Evolutionary conservation across 495 filamentous ascomycete species (phyloP).

Genomic region (Aspergillus bertholletiae): DNA sequence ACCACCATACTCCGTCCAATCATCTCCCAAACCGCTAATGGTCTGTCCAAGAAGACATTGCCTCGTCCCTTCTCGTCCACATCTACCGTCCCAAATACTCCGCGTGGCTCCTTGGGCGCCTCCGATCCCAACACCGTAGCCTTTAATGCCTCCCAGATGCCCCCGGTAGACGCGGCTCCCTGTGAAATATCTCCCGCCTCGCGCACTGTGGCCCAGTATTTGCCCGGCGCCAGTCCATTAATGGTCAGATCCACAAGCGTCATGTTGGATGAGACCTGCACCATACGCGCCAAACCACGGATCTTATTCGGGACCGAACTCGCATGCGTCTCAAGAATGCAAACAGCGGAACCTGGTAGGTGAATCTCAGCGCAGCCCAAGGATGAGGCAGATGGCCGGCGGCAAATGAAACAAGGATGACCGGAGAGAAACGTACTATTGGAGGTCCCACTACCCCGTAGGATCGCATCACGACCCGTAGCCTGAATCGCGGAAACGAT

Average conservation of each 20-base stretch:
- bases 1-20: conserved; percentile 89
- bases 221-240: conserved; percentile 77
- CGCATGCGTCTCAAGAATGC: conserved; percentile 91
- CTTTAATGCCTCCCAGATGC: conserved; percentile 67
- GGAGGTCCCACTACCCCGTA: conserved; percentile 81
- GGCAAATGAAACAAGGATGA: background rate
- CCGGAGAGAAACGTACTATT: conserved; percentile 60
- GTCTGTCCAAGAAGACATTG: conserved; percentile 72
- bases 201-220: conserved; percentile 77
- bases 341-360: conserved; percentile 76
- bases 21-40: conserved; percentile 89
- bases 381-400: no score
- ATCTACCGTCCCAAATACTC: conserved; percentile 68
- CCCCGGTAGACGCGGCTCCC: conserved; percentile 76
- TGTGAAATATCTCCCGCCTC: conserved; percentile 85
- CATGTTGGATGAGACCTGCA: conserved; percentile 68
- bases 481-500: conserved; percentile 85
- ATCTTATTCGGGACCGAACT: conserved; percentile 55
- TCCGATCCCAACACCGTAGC: conserved; percentile 46
- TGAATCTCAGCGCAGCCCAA: background rate
- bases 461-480: conserved; percentile 89
- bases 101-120: conserved; percentile 48
- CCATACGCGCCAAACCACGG: conserved; percentile 75
- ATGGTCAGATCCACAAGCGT: conserved; percentile 87
- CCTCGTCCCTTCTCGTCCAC: conserved; percentile 63